Base-by-base conservation (phyloP, 768 basidiomycete species). In the Naganishia kalamii region DNA sequence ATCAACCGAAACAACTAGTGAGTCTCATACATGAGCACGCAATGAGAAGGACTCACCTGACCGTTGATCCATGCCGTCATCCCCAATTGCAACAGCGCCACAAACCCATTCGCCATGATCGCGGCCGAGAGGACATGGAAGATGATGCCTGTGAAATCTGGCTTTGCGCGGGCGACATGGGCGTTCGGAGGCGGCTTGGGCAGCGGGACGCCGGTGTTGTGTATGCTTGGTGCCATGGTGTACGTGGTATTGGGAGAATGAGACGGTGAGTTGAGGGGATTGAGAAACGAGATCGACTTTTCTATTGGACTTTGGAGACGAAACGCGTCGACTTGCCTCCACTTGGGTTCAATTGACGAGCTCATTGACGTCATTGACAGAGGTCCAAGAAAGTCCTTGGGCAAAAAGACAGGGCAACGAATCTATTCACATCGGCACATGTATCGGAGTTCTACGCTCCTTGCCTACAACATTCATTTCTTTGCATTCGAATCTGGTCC, bases 21-120 rank as follows among this genome's bases (percentile, higher is more conserved):
- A n/a, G n/a, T n/a, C n/a, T n/a, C n/a, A n/a, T n/a, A n/a, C n/a
- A n/a, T n/a, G n/a, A 17, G 21, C 43, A 21, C 23, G 12, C 63
- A 29, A 63, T 17, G 30, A 19, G 13, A 4, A n/a, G 1, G n/a
- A 66, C 72, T 71, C 67, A 76, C 75, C 52, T 73, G 74, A 40
- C 57, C 41, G 32, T 65, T 66, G 17, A 77, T 69, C 40, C 60
- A 47, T n/a, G 72, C 66, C 19, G 60, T 65, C 17, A 69, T 51
- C 7, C 66, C 62, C 6, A 73, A 7, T 25, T 61, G 65, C 23
- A 70, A 60, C 33, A 77, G 37, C 4, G 65, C 73, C 46, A 68
- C 40, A 61, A 72, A 77, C 1, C 76, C 76, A 48, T 72, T 69
- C 21, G 71, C 43, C 75, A 77, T 77, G 23, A 70, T 51, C 0